A percentile compares a stretch with the other conserved stretches of the same genome.
phyloP scores from a whole-genome alignment of 163 green algal genomes.

The Scenedesmus sp. region DNA sequence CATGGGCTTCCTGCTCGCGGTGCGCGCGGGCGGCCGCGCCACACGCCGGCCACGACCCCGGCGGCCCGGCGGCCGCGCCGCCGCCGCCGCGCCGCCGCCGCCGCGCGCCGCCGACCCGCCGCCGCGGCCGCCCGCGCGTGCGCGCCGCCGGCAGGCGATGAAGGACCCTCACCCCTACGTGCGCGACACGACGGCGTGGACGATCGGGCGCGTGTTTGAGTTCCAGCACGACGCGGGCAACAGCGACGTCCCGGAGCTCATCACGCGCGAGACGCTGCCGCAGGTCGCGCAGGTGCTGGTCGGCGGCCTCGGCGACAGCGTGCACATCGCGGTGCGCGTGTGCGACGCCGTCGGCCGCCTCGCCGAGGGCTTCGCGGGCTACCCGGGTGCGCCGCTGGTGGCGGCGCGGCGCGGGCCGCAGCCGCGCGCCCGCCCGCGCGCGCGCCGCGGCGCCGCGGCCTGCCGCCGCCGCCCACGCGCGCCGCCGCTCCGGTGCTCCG shows the following conservation, averaged over 20 bases:
- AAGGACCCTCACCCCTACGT: slow-evolving; percentile 85
- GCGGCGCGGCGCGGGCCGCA: not conserved
- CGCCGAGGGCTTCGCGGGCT: slow-evolving; percentile 71
- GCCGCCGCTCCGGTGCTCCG: not conserved
- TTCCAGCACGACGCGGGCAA: slow-evolving; percentile 82
- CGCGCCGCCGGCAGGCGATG: slow-evolving; percentile 64
- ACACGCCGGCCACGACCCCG: not conserved
- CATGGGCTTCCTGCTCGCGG: slow-evolving; percentile 81
- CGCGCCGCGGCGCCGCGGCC: not conserved
- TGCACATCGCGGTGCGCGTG: slow-evolving; percentile 84
- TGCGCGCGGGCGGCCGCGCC: slow-evolving; percentile 2
- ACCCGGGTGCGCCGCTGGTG: slow-evolving; percentile 37
- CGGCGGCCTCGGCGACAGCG: slow-evolving; percentile 45
- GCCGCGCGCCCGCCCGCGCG: not conserved
- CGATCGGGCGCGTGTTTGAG: slow-evolving; percentile 94
- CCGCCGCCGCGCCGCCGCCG: too few relatives aligned
- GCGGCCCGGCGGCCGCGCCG: too few relatives aligned
- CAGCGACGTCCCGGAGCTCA: slow-evolving; percentile 33
- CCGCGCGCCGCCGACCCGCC: too few relatives aligned
- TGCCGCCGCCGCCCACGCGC: not conserved
- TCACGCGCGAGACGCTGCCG: slow-evolving; percentile 40
- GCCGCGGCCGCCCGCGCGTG: not conserved
- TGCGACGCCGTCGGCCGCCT: slow-evolving; percentile 91
- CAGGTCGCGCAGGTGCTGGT: slow-evolving; percentile 24
- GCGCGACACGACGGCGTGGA: slow-evolving; percentile 97